phyloP scores from a whole-genome alignment of 495 filamentous ascomycete genomes.

The Delitschia confertaspora region DNA sequence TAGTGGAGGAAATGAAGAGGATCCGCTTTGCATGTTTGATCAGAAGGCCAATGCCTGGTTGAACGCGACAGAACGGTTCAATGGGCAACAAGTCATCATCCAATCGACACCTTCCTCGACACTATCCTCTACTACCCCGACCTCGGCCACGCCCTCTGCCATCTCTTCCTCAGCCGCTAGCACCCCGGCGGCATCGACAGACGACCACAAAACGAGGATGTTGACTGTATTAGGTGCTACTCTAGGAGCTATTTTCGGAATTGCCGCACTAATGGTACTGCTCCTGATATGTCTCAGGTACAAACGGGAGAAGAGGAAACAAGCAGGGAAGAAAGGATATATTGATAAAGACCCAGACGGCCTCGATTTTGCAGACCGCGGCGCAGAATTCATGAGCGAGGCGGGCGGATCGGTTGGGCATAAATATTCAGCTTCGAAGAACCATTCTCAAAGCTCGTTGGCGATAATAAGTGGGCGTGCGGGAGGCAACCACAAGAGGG shows the following conservation, averaged over 20 bases:
- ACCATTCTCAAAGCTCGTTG: conserved; percentile 32
- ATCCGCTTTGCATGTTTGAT: conserved; percentile 71
- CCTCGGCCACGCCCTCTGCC: conserved; percentile 39
- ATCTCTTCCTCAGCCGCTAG: conserved; percentile 32
- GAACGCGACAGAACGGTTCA: conserved; percentile 61
- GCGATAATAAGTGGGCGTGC: conserved; percentile 38
- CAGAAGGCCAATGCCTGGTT: conserved; percentile 70
- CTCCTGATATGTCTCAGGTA: conserved; percentile 61
- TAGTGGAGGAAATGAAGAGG: conserved; percentile 58
- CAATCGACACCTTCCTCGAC: conserved; percentile 31
- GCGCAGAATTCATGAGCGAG: conserved; percentile 48
- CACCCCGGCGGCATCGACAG: conserved; percentile 17
- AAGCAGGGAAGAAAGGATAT: conserved; percentile 40
- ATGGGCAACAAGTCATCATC: conserved; percentile 37
- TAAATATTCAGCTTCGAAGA: conserved; percentile 35
- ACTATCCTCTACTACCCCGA: conserved; percentile 30
- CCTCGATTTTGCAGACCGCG: conserved; percentile 57
- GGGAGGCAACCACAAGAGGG: conserved; percentile 32
- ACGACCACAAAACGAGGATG: conserved; percentile 34
- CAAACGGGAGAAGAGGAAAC: conserved; percentile 45
- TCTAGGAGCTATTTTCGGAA: conserved; percentile 66
- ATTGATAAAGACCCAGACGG: conserved; percentile 51
- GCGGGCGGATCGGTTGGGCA: conserved; percentile 40
- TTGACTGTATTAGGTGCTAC: conserved; percentile 67
- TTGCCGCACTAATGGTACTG: conserved; percentile 58